phyloP scores from a whole-genome alignment of 1,139 yeast species.

The Hemisphaericaspora subhashii region DNA sequence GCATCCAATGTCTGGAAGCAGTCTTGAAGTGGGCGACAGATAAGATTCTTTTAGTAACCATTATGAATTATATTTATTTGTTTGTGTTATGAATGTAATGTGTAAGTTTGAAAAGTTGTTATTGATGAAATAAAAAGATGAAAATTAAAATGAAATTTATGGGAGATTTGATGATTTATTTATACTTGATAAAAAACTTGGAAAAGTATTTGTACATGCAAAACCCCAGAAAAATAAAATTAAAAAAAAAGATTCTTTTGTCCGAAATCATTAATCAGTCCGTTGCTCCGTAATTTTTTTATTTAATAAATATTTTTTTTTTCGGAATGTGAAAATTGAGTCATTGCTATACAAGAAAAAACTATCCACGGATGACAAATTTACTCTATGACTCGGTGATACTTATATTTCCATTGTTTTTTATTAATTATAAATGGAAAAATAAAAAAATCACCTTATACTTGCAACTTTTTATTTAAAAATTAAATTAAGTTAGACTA shows the following conservation, averaged over 20 bases:
- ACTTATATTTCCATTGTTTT: too few species aligned
- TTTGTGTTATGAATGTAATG: too few species aligned
- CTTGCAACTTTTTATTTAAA: too few species aligned
- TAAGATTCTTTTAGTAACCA: conserved; percentile 36
- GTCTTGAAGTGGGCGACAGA: conserved; percentile 41
- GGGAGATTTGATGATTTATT: not conserved
- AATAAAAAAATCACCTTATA: too few species aligned
- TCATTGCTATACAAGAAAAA: conserved; percentile 4
- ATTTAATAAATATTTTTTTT: too few species aligned
- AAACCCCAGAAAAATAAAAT: not conserved
- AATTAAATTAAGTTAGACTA: too few species aligned
- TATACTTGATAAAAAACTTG: not conserved
- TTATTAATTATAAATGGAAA: too few species aligned
- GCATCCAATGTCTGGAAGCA: conserved; percentile 49
- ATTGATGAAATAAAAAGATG: not conserved
- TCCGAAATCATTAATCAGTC: not conserved
- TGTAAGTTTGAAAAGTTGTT: too few species aligned
- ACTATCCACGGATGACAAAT: not conserved
- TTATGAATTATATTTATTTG: conserved; percentile 11
- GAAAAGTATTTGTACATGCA: not conserved
- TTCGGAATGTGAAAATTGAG: conserved; percentile 3
- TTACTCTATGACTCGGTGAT: too few species aligned
- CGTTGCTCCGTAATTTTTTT: conserved; percentile 7
- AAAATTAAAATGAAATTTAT: not conserved
- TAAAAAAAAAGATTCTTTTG: not conserved